Evolutionary conservation across 2,329 filamentous ascomycete genomes (phyloP), one percentile per base, ranked within the genome.

Genomic region (Atkinsonella texensis): DNA sequence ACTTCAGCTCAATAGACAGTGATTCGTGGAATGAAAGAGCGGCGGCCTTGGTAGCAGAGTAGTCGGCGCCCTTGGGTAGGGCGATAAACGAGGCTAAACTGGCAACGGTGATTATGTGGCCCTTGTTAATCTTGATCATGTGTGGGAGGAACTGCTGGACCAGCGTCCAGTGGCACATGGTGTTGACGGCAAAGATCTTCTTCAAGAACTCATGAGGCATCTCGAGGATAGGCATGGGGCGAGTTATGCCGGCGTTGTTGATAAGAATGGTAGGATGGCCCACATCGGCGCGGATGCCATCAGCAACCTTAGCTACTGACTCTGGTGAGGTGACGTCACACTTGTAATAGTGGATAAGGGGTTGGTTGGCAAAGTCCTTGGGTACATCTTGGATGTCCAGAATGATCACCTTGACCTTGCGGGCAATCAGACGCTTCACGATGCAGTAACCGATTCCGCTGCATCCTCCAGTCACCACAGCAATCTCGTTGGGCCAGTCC

Each of bases 71-170:
- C 52, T 73, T 74, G 1, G 83, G 76, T 0, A 80, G 73, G 1
- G 75, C 70, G 4, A 80, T 62, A 61, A 79, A 85, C 11, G 76
- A 77, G 0, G 83, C 83, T 42, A 81, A 70, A n/a, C 76, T 81
- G 13, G 84, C 82, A 11, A 88, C 76, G 0, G 81, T 87, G 35
- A 88, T 79, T 44, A 88, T 65, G 70, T 85, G 84, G 49, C 85
- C 84, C 68, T 88, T 84, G 68, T 87, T 80, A 5, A 62, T 59
- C 23, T 68, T 61, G 45, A 84, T 68, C 76, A 89, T 84, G 56
- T 67, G 61, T 0, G 85, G 84, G 1, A 89, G 70, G 64, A 87
- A 87, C 56, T 84, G 76, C 58, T 80, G 76, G 0, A 75, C 70
- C 2, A 81, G 74, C 65, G 74, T 80, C 71, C 79, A 86, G 67